Evolutionary conservation across 331 rosid genomes (phyloP).

Genomic region (Malus hybrid): DNA sequence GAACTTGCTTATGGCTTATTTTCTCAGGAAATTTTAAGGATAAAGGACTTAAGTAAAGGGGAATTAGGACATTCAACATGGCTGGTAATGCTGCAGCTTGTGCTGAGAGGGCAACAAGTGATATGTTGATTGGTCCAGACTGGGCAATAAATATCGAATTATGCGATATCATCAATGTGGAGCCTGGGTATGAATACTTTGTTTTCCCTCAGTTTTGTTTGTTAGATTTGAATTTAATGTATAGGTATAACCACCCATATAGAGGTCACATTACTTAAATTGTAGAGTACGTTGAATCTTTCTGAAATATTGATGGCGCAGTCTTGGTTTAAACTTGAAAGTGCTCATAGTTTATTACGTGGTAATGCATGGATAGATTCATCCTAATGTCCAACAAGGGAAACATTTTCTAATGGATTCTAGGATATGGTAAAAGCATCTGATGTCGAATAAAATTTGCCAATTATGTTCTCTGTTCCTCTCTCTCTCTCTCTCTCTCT

Average conservation of each 20-base stretch:
- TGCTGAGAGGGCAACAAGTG: conserved; percentile 94
- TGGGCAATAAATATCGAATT: conserved; percentile 90
- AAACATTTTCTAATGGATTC: neutral
- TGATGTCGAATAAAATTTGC: neutral
- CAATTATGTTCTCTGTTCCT: neutral
- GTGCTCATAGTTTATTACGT: neutral
- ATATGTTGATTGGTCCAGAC: conserved; percentile 80
- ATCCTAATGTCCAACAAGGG: neutral
- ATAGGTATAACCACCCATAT: neutral
- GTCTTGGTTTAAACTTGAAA: neutral
- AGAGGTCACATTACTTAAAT: neutral
- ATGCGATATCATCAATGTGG: conserved; percentile 74
- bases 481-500: neutral
- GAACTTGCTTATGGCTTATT: conserved; percentile 11
- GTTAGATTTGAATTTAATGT: neutral
- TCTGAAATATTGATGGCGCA: neutral
- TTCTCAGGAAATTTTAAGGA: conserved; percentile 26
- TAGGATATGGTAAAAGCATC: neutral
- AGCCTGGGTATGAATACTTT: conserved; percentile 52
- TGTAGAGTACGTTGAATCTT: neutral
- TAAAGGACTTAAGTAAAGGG: conserved; percentile 17
- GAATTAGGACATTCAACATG: conserved; percentile 30
- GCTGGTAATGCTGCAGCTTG: conserved; percentile 67
- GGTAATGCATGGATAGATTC: neutral
- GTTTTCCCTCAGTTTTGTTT: neutral